Evolutionary conservation across 1,139 yeast genomes (phyloP).

Genomic region (Suhomyces chickasaworum): DNA sequence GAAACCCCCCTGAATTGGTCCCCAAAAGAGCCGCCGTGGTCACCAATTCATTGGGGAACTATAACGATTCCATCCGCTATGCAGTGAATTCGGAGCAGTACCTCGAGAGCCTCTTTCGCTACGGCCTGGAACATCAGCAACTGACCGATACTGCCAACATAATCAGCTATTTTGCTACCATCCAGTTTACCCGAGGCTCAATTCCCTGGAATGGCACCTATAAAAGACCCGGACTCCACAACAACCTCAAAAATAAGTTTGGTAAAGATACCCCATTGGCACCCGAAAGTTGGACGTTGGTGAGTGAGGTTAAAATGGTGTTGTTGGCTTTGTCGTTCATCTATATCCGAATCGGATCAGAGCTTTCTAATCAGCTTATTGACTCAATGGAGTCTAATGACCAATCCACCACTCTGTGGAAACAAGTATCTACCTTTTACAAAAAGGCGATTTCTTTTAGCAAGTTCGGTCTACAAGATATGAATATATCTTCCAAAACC

Average conservation of each 20-base stretch:
- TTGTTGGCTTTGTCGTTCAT: slow-evolving; percentile 30
- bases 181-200: slow-evolving; percentile 2
- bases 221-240: neutral
- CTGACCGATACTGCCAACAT: neutral
- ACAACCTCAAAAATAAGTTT: neutral
- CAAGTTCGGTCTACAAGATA: slow-evolving; percentile 24
- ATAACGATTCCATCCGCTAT: slow-evolving; percentile 35
- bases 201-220: slow-evolving; percentile 13
- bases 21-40: slow-evolving; percentile 13
- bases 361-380: slow-evolving; percentile 27
- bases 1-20: slow-evolving; percentile 3
- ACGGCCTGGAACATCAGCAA: slow-evolving; percentile 5
- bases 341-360: slow-evolving; percentile 40
- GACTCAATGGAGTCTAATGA: slow-evolving; percentile 30
- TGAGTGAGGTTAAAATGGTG: slow-evolving; percentile 33
- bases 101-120: slow-evolving; percentile 28
- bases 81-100: slow-evolving; percentile 38
- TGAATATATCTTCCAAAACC: neutral
- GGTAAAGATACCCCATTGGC: neutral
- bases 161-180: neutral
- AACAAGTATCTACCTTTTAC: slow-evolving; percentile 36
- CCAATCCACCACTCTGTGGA: slow-evolving; percentile 37
- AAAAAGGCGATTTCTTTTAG: slow-evolving; percentile 34
- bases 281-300: slow-evolving; percentile 29
- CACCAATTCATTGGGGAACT: slow-evolving; percentile 9